phyloP scores from a whole-genome alignment of 306 rosid species.

The Castanea crenata region DNA sequence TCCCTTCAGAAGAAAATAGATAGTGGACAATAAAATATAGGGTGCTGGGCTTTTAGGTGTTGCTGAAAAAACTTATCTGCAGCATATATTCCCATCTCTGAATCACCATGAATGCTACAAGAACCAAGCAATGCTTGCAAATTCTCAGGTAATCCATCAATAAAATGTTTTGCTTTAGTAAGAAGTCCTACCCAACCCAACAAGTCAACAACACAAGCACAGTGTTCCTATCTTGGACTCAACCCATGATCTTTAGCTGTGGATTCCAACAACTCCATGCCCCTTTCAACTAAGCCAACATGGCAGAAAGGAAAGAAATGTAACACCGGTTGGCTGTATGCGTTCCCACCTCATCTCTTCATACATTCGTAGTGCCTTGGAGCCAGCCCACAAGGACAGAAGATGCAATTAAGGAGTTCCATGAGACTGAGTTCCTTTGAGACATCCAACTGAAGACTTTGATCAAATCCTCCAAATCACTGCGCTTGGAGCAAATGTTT shows the following conservation, averaged over 20 bases:
- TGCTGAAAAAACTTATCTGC: slow-evolving; percentile 56
- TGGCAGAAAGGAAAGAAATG: slow-evolving; percentile 86
- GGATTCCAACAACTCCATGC: slow-evolving; percentile 68
- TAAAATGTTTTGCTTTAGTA: slow-evolving; percentile 57
- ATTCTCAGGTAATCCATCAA: slow-evolving; percentile 51
- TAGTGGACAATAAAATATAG: slow-evolving; percentile 75
- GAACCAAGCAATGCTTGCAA: slow-evolving; percentile 98
- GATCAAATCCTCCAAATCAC: slow-evolving; percentile 58
- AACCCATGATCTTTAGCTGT: slow-evolving; percentile 64
- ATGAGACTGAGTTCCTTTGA: slow-evolving; percentile 58
- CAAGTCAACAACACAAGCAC: slow-evolving; percentile 85
- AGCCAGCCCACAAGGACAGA: slow-evolving; percentile 77
- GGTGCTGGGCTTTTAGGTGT: slow-evolving; percentile 68
- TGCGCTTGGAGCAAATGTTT: slow-evolving; percentile 92
- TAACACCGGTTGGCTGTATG: slow-evolving; percentile 52
- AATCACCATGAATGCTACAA: slow-evolving; percentile 69
- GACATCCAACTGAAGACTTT: slow-evolving; percentile 54
- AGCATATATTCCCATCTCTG: slow-evolving; percentile 72
- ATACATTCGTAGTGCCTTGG: slow-evolving; percentile 58
- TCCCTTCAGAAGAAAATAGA: slow-evolving; percentile 74
- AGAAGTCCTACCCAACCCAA: slow-evolving; percentile 86
- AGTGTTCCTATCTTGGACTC: slow-evolving; percentile 69
- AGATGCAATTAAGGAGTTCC: slow-evolving; percentile 91
- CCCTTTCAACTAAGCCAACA: slow-evolving; percentile 69
- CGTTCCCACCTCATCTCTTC: slow-evolving; percentile 60